Percentiles rank a stretch among this genome's conserved stretches.
Evolutionary conservation across 2,329 filamentous ascomycete genomes (phyloP).

Genomic region (Phyllachora maydis): DNA sequence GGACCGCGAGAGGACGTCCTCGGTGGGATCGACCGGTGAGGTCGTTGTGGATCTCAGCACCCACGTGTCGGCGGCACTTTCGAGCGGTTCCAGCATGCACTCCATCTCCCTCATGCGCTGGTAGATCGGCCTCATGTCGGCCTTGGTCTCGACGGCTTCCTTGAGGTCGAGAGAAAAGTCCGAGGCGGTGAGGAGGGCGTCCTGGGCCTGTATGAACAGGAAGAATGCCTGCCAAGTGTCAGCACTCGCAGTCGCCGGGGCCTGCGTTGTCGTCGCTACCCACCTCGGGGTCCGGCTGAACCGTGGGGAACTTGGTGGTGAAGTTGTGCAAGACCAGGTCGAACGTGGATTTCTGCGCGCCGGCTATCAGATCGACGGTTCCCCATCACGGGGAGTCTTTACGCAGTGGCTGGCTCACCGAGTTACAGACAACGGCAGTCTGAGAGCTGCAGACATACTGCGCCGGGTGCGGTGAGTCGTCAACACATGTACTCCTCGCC

Average conservation of each 20-base stretch:
- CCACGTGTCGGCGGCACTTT: conserved; percentile 15
- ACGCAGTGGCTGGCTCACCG: conserved; percentile 16
- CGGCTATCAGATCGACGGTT: too few relatives aligned
- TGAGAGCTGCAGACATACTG: conserved; percentile 28
- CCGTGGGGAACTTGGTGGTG: conserved; percentile 19
- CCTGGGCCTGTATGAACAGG: conserved; percentile 22
- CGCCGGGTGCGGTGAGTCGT: too few relatives aligned
- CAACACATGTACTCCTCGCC: too few relatives aligned
- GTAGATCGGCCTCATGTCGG: conserved; percentile 18
- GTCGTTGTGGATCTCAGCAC: conserved; percentile 11
- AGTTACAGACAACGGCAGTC: conserved; percentile 26
- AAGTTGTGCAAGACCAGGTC: conserved; percentile 20
- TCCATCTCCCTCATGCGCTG: conserved; percentile 19
- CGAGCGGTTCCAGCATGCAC: conserved; percentile 14
- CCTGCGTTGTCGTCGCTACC: conserved; percentile 4
- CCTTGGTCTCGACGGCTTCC: conserved; percentile 14
- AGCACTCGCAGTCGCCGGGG: conserved; percentile 4
- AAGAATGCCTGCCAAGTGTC: conserved; percentile 16
- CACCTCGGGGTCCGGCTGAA: conserved; percentile 19
- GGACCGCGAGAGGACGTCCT: conserved; percentile 19
- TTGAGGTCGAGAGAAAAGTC: conserved; percentile 26
- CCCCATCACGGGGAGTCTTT: neutral
- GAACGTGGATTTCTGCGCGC: conserved; percentile 20
- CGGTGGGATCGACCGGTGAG: conserved; percentile 14
- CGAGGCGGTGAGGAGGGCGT: conserved; percentile 22